phyloP scores from a whole-genome alignment of 2,329 filamentous ascomycete species.

The Aspergillus phoenicis region DNA sequence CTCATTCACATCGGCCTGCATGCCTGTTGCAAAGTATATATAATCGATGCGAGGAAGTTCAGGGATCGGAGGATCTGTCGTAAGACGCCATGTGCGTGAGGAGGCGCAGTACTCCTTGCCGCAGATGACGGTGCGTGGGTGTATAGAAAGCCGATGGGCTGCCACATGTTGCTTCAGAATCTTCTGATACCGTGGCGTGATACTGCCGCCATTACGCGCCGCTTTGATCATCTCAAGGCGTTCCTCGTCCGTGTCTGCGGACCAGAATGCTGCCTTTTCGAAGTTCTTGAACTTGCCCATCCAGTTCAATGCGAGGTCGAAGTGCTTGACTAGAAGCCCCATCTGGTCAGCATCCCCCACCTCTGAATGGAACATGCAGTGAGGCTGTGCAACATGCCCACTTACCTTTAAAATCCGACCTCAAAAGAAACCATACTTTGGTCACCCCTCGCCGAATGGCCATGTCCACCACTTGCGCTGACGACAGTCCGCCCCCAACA shows the following conservation, averaged over 20 bases:
- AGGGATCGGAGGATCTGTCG: constrained; percentile 56
- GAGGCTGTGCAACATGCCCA: constrained; percentile 36
- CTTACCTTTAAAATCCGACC: constrained; percentile 54
- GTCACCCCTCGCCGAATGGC: constrained; percentile 65
- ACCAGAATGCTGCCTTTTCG: constrained; percentile 76
- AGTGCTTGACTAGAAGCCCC: constrained; percentile 63
- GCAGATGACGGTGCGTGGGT: constrained; percentile 60
- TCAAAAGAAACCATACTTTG: constrained; percentile 71
- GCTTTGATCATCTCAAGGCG: constrained; percentile 65
- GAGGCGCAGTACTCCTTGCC: constrained; percentile 54
- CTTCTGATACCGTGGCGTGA: constrained; percentile 69
- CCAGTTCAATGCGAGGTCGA: constrained; percentile 76
- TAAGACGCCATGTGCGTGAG: constrained; percentile 54
- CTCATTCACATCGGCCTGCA: constrained; percentile 62
- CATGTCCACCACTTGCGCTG: constrained; percentile 71
- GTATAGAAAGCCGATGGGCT: constrained; percentile 56
- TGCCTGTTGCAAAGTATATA: constrained; percentile 76
- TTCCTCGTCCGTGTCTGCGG: constrained; percentile 70
- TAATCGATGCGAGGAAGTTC: constrained; percentile 61
- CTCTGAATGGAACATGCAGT: not conserved
- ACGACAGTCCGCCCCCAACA: constrained; percentile 74
- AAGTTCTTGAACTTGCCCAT: constrained; percentile 81
- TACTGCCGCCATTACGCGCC: constrained; percentile 74
- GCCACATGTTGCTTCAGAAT: constrained; percentile 64
- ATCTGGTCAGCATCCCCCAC: not conserved